Evolutionary conservation across 2,329 filamentous ascomycete species (phyloP).

Genomic region (Ramularia collo-cygni): DNA sequence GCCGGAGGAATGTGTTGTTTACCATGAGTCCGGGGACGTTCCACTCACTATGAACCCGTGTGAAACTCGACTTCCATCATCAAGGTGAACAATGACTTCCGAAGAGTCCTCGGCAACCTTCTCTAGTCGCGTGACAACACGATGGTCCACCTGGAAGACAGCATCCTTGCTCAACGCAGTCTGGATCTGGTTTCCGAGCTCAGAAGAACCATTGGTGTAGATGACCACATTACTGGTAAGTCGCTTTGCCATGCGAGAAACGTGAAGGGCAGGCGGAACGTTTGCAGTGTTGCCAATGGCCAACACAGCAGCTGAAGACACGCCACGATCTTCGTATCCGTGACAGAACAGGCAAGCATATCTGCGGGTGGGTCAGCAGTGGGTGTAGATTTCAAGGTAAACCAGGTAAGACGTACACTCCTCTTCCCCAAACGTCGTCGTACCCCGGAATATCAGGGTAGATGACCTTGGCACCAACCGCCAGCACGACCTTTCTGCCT

Average conservation of each 20-base stretch:
- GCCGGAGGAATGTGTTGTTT: neutral
- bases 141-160: neutral
- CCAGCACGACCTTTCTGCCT: conserved; percentile 50
- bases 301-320: conserved; percentile 41
- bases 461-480: conserved; percentile 48
- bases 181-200: neutral
- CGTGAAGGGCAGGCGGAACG: conserved; percentile 1
- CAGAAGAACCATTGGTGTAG: conserved; percentile 3
- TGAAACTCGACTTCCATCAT: neutral
- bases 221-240: conserved; percentile 3
- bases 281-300: conserved; percentile 33
- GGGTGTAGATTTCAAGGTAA: neutral
- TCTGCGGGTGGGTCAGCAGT: neutral
- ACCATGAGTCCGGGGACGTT: neutral
- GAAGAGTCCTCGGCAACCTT: neutral
- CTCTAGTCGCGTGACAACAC: neutral
- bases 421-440: conserved; percentile 4
- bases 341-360: conserved; percentile 55
- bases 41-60: neutral
- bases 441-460: conserved; percentile 38
- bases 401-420: conserved; percentile 21
- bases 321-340: conserved; percentile 51
- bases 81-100: neutral
- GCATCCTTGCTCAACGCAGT: neutral
- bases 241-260: conserved; percentile 6